Evolutionary conservation across 2,329 filamentous ascomycete species (phyloP), one percentile per base, ranked within the genome.

Genomic region (Fusarium piperis): DNA sequence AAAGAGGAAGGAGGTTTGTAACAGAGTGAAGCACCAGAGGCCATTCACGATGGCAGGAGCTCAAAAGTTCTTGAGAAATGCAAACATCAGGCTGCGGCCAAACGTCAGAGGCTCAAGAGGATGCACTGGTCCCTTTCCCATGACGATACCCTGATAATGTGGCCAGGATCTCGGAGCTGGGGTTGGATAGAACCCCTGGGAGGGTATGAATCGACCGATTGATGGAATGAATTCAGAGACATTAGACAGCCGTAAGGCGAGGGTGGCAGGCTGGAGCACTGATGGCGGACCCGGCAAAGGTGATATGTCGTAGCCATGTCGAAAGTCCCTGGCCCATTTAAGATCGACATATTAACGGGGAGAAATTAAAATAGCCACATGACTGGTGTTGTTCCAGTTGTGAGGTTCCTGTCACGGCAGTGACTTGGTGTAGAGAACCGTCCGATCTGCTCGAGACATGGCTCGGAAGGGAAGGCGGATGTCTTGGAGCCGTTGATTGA

Each of bases 31-130:
- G 36, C 33, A 32, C 55, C 44, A 60, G 36, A 62, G 41, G 63
- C 26, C 36, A 57, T 41, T 30, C 67, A 44, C 16, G 39, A 57
- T 60, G 61, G 39, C 33, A 26, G 41, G 38, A 44, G 20, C 57
- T 61, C 71, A 76, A 76, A 76, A 76, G 74, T 75, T 69, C 73
- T 75, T 38, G 39, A 65, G 48, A 11, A 62, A 61, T 63, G 58
- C 58, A 64, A 65, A 61, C 44, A 44, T 39, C 53, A 59, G 32
- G 52, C 35, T 38, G 46, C 36, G 44, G 23, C 41, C 57, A 60
- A 46, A 59, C 30, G 38, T 33, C 39, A 58, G 39, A 64, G 53
- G 15, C 56, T 68, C 56, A 62, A 59, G 28, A 20, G 64, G 36
- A 63, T 65, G 62, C 53, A 62, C 44, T 18, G 61, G 38, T 38